Evolutionary conservation across 257 asterid species (phyloP).

Genomic region (Ilex aquifolium): DNA sequence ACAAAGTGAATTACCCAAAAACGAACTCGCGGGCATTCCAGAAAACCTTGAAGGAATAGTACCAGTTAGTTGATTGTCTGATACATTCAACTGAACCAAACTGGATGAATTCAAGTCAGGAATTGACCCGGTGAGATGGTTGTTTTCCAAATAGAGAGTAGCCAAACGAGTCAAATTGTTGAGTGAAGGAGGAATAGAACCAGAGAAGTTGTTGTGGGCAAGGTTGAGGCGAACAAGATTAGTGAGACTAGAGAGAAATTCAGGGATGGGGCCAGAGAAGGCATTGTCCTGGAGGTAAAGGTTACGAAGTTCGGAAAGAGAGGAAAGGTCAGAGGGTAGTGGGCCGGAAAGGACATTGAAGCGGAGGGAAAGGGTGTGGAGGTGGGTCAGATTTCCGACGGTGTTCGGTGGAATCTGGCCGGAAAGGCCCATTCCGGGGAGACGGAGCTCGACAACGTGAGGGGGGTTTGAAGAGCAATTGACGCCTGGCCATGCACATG

Average conservation of each 20-base stretch:
- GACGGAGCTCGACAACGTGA: not conserved
- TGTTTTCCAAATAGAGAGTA: not conserved
- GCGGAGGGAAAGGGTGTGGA: slow-evolving; percentile 1
- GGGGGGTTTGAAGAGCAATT: not conserved
- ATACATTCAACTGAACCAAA: not conserved
- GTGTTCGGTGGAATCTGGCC: not conserved
- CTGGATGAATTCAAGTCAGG: not conserved
- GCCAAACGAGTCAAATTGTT: not conserved
- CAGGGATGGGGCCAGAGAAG: not conserved
- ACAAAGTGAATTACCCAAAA: not conserved
- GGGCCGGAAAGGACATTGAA: not conserved
- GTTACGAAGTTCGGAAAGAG: not conserved
- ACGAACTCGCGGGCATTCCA: not conserved
- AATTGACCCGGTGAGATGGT: not conserved
- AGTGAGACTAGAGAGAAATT: not conserved
- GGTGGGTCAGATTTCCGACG: not conserved
- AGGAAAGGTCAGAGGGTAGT: not conserved
- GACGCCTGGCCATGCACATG: not conserved
- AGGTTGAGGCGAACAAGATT: not conserved
- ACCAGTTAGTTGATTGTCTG: not conserved
- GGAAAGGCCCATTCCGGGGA: slow-evolving; percentile 1
- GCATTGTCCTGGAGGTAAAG: not conserved
- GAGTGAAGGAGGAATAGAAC: not conserved
- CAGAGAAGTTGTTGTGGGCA: slow-evolving; percentile 1
- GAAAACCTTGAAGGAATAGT: not conserved